Percentiles rank a stretch among this genome's conserved stretches.
These are phyloP conservation scores for Pouteria campechiana DNA, from an alignment of 179 eudicot species.

Conservation along the genomic window DNA sequence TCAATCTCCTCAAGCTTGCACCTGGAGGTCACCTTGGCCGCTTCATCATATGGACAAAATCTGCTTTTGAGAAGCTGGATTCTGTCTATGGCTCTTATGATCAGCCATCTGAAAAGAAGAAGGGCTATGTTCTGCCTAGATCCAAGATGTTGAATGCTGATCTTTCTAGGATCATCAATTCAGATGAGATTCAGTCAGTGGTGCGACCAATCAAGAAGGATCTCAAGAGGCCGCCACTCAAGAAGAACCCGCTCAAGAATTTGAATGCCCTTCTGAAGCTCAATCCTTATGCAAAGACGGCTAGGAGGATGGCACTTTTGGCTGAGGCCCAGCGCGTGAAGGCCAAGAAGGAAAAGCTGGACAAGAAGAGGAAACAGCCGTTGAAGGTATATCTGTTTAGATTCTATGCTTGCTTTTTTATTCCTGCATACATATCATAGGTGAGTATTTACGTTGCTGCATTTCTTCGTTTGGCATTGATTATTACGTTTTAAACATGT, in stretches of 20 bases:
- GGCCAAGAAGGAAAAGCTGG: constrained; percentile 64
- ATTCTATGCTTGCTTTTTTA: too few species aligned
- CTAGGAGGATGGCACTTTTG: constrained; percentile 68
- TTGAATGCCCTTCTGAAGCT: constrained; percentile 68
- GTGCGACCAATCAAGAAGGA: constrained; percentile 82
- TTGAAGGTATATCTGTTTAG: constrained; percentile 38
- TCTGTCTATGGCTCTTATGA: constrained; percentile 71
- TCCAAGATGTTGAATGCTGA: constrained; percentile 84
- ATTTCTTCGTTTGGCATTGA: too few species aligned
- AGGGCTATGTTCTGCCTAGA: constrained; percentile 61
- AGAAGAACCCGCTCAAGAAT: constrained; percentile 93
- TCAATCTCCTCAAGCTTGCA: constrained; percentile 63
- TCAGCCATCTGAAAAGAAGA: constrained; percentile 60
- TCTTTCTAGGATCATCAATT: constrained; percentile 75
- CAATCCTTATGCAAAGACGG: constrained; percentile 89
- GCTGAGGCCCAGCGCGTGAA: constrained; percentile 75
- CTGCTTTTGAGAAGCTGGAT: constrained; percentile 79
- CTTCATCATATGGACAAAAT: constrained; percentile 72
- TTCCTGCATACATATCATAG: too few species aligned
- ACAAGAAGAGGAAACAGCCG: constrained; percentile 54
- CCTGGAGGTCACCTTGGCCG: constrained; percentile 87
- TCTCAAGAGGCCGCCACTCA: constrained; percentile 53
- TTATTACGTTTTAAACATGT: too few species aligned
- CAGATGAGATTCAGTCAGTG: constrained; percentile 87
- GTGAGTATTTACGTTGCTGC: too few species aligned